Base-by-base conservation (phyloP, 495 filamentous ascomycete genomes). In the Hypoxylon fuscum region DNA sequence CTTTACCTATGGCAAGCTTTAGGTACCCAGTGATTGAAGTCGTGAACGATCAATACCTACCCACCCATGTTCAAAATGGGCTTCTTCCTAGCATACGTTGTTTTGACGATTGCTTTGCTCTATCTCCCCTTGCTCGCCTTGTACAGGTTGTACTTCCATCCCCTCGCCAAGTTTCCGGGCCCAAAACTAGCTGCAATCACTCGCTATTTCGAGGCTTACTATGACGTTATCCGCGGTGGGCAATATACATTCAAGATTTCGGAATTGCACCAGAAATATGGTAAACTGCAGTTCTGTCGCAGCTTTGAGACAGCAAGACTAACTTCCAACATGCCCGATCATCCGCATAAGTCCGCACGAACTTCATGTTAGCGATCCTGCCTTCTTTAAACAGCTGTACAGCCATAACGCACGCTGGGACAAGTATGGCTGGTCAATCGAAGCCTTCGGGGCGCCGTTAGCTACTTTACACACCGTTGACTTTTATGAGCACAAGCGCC, bases 151-250 rank as follows among this genome's bases (percentile, higher is more conserved):
- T 77, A 43, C 45, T 48, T 78, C 5, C 72, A 72, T 42, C 77
- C 77, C 1, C 61, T 79, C n/a, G 68, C 73, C 50, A 62, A 69
- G 12, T 75, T 80, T 34, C 79, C 77, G 0, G 81, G 81, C 9
- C 81, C 81, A n/a, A 79, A 72, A 51, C 62, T 83, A 21, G 81
- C 78, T 6, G 79, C 80, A 23, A 43, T 76, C 15, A 79, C 77
- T 1, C 53, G 69, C 8, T 71, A 75, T 34, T 81, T 79, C 32
- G 76, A 82, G 21, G 54, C 65, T 4, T 84, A 81, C 56, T 83
- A 75, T 54, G 77, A 59, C 54, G 21, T 52, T 8, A 12, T 44
- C 18, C 46, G 29, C 21, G 38, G 50, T 14, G 65, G 65, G 12
- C 27, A 64, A 46, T 72, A 63, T n/a, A 61, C 56, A 0, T 52